Conservation (phyloP, 345 rosid species). For the Erysimum cheiranthoides region DNA sequence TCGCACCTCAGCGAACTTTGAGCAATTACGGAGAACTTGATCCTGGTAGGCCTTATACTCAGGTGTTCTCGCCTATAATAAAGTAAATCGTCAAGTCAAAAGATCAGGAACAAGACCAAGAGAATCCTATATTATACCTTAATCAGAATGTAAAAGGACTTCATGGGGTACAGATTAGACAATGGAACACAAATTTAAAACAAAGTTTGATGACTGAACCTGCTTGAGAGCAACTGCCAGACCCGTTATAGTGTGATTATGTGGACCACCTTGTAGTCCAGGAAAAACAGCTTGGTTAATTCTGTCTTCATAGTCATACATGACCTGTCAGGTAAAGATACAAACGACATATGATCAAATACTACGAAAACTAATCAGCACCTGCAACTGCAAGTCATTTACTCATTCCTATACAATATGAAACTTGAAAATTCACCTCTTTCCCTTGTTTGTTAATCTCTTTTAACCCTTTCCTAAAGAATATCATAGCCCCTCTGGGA, state of each 20-base stretch:
- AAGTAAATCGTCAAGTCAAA: slow-evolving; percentile 29
- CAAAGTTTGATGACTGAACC: slow-evolving; percentile 48
- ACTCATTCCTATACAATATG: slow-evolving; percentile 1
- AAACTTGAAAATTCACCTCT: slow-evolving; percentile 56
- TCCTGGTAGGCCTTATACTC: slow-evolving; percentile 92
- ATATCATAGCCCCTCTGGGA: slow-evolving; percentile 98
- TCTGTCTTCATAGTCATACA: slow-evolving; percentile 87
- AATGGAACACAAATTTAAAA: neutral
- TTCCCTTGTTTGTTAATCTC: slow-evolving; percentile 85
- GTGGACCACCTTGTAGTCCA: slow-evolving; percentile 98
- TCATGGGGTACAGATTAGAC: slow-evolving; percentile 14
- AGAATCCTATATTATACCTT: slow-evolving; percentile 6
- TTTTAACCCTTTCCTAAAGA: slow-evolving; percentile 91
- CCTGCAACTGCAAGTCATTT: neutral
- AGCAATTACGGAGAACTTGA: slow-evolving; percentile 82
- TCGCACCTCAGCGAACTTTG: slow-evolving; percentile 76
- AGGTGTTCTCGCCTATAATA: slow-evolving; percentile 68
- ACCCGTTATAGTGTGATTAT: slow-evolving; percentile 91
- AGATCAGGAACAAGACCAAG: slow-evolving; percentile 17
- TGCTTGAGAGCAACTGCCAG: slow-evolving; percentile 94
- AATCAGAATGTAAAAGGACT: neutral
- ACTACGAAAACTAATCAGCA: neutral
- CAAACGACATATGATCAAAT: slow-evolving; percentile 28
- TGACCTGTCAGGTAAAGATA: slow-evolving; percentile 57
- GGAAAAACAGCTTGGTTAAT: slow-evolving; percentile 95